Evolutionary conservation across 2,329 filamentous ascomycete species (phyloP), one percentile per base, ranked within the genome.

Genomic region (Kalmusia sp.): DNA sequence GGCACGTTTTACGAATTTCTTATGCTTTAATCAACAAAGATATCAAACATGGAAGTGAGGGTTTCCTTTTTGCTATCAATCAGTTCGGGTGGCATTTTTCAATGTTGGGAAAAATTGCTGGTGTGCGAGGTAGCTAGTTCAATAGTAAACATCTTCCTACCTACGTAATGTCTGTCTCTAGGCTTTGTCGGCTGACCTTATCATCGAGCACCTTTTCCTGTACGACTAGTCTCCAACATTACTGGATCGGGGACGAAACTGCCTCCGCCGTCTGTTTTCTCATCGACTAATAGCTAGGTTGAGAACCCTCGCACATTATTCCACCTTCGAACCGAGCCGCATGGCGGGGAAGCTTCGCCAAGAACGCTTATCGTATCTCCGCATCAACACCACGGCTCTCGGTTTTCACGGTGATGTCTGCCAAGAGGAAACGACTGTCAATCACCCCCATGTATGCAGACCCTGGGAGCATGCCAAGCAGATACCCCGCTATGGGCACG

Each of bases 401-500:
- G 15, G 21, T 22, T 21, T 41, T 15, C 22, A 37, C 34, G 12
- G 47, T 56, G 57, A 57, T 57, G 51, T 57, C 17, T 35, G 57
- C 57, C 54, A 59, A 59, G 57, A 25, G 15, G 6, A 37, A 49
- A 43, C 33, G 47, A 17, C 38, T 46, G 53, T 57, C 49, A 40
- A 55, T 57, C 49, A 40, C 39, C n/a, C 28, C 25, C 25, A 24
- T 51, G 12, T 43, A 47, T 24, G 25, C 46, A 44, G 40, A 33
- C 12, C 31, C 27, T 11, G 35, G 34, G 15, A 28, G 17, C 12
- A 44, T 31, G 55, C 58, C 52, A 61, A 59, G 52, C 19, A 48
- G 11, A 51, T 52, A 57, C 56, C 55, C 55, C 55, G 53, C 57
- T 41, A 37, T 24, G 22, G 19, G 15, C 27, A 11, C n/a, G 43